Evolutionary conservation across 164 flowering plant species (phyloP).

Genomic region (Vitis cinerea): DNA sequence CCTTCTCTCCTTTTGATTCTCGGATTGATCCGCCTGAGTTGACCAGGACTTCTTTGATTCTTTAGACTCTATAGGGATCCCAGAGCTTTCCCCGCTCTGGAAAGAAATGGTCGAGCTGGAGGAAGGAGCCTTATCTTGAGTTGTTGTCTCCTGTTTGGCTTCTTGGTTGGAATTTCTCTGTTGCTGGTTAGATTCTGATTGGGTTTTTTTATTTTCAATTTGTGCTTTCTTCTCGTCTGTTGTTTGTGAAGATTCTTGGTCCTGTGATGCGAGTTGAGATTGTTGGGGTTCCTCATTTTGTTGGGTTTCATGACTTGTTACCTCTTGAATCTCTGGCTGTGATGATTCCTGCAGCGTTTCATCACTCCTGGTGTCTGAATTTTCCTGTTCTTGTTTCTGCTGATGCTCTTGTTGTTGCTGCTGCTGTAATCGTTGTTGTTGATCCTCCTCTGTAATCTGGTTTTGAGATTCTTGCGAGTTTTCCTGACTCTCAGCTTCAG

Average conservation of each 20-base stretch:
- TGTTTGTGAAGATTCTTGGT: conserved; percentile 11
- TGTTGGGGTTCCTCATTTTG: conserved; percentile 5
- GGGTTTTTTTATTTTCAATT: background rate
- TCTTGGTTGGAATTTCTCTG: conserved; percentile 1
- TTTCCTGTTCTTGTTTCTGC: conserved; percentile 6
- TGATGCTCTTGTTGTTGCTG: conserved; percentile 10
- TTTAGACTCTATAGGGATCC: conserved; percentile 63
- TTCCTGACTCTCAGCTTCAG: background rate
- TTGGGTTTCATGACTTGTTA: conserved; percentile 13
- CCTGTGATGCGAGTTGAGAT: background rate
- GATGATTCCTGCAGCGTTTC: background rate
- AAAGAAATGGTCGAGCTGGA: conserved; percentile 21
- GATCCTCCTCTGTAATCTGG: conserved; percentile 19
- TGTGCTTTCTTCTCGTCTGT: conserved; percentile 7
- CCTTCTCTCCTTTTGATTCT: conserved; percentile 67
- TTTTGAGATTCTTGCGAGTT: conserved; percentile 5
- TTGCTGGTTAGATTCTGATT: conserved; percentile 15
- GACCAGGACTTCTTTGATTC: conserved; percentile 67
- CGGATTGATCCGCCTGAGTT: conserved; percentile 76
- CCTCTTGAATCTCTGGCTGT: conserved; percentile 10
- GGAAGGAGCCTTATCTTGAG: background rate
- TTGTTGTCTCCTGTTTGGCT: background rate
- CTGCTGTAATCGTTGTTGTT: conserved; percentile 9
- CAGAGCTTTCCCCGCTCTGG: conserved; percentile 37
- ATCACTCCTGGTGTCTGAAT: background rate